Evolutionary conservation across 305 asterid genomes (phyloP).

Genomic region (Lippia alba): DNA sequence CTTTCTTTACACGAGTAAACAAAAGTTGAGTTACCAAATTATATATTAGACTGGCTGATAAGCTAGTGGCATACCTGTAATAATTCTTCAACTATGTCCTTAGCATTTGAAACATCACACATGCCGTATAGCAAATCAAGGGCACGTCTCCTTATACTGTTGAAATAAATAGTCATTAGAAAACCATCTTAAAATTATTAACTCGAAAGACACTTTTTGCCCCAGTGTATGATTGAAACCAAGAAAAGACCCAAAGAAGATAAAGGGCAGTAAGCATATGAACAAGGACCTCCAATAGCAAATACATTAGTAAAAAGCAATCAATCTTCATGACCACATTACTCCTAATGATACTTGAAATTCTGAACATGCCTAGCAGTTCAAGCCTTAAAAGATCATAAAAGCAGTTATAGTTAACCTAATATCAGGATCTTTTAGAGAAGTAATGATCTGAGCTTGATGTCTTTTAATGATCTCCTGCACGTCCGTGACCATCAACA

Average conservation of each 20-base stretch:
- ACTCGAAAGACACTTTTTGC: neutral
- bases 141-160: conserved; percentile 97
- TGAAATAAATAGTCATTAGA: conserved; percentile 27
- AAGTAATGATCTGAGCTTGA: conserved; percentile 98
- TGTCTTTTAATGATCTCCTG: conserved; percentile 98
- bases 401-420: conserved; percentile 56
- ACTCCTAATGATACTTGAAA: neutral
- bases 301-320: conserved; percentile 3
- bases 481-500: conserved; percentile 98
- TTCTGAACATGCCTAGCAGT: conserved; percentile 23
- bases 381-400: conserved; percentile 32
- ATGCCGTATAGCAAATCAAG: conserved; percentile 98
- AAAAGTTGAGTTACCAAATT: conserved; percentile 15
- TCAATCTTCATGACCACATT: neutral
- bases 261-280: conserved; percentile 3
- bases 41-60: conserved; percentile 28
- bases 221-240: conserved; percentile 16
- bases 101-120: conserved; percentile 99
- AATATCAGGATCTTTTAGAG: conserved; percentile 98
- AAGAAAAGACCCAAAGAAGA: neutral
- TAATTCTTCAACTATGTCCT: conserved; percentile 98
- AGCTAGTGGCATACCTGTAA: conserved; percentile 72
- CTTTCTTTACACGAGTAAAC: conserved; percentile 36
- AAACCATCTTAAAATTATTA: neutral
- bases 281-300: conserved; percentile 7